Conservation (phyloP, 2,329 filamentous ascomycete genomes). For the Talaromyces atroroseus region DNA sequence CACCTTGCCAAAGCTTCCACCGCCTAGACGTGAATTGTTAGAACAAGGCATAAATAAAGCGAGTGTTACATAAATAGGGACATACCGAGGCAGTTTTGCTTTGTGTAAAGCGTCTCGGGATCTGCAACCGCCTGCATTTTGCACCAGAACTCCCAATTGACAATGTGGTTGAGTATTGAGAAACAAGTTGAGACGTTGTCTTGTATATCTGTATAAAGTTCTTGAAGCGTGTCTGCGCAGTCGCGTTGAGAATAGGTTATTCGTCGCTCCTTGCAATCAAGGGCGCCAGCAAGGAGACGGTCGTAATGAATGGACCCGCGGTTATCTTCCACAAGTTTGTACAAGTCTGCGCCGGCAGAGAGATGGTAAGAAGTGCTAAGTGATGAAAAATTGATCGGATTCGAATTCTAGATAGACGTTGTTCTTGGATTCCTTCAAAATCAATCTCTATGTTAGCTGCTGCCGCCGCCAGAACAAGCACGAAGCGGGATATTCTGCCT, state of each 20-base stretch:
- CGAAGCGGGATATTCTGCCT: neutral
- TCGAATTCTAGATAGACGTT: neutral
- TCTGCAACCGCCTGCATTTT: conserved; percentile 58
- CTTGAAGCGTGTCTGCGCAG: neutral
- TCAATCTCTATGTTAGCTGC: neutral
- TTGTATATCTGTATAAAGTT: neutral
- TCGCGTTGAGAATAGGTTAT: neutral
- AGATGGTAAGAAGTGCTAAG: neutral
- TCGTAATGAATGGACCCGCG: neutral
- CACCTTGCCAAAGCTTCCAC: conserved; percentile 96
- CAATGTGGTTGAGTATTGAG: neutral
- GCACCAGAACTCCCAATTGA: neutral
- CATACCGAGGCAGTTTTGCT: conserved; percentile 81
- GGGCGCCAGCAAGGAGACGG: conserved; percentile 13
- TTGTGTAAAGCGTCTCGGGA: conserved; percentile 87
- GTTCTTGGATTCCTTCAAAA: neutral
- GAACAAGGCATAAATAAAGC: neutral
- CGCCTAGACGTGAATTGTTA: conserved; percentile 51
- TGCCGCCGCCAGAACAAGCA: neutral
- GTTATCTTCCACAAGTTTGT: neutral
- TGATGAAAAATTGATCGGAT: neutral
- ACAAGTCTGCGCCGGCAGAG: neutral
- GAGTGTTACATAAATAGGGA: conserved; percentile 1
- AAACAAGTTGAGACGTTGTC: neutral
- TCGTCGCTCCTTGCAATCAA: conserved; percentile 13